Base-by-base conservation (phyloP, 768 basidiomycete genomes). In the Tylopilus cervinicoccineus region DNA sequence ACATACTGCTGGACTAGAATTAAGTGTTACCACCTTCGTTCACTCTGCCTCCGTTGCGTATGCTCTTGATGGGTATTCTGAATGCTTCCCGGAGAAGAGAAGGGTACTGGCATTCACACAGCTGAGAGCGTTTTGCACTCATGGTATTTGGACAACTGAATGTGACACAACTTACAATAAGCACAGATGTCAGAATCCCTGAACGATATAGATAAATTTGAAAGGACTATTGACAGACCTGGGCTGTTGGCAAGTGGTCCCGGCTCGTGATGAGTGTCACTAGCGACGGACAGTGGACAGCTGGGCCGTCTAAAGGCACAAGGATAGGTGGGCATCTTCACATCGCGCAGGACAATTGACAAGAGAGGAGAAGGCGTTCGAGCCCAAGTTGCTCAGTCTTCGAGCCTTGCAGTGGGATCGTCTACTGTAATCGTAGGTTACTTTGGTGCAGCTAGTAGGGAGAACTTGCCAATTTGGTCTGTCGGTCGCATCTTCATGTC, bases 21-120 rank as follows among this genome's bases (percentile, higher is more conserved):
- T n/a, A n/a, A n/a, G n/a, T n/a, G n/a, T n/a, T n/a, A n/a, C n/a
- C n/a, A n/a, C n/a, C n/a, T n/a, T n/a, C n/a, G n/a, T n/a, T n/a
- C n/a, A n/a, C n/a, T n/a, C n/a, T n/a, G n/a, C n/a, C n/a, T n/a
- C n/a, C n/a, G n/a, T n/a, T n/a, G n/a, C n/a, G n/a, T n/a, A n/a
- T n/a, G n/a, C n/a, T n/a, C n/a, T n/a, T n/a, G n/a, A n/a, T 29
- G 69, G 67, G 48, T 66, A 14, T 79, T 78, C 58, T 51, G 60
- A 37, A 54, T 57, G 1, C 69, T 81, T 1, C 67, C 72, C 4
- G 56, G 64, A 24, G 73, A 76, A 22, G 76, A 78, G 64, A 72
- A 75, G 71, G 63, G 55, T 76, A 71, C 47, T 79, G 78, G 78
- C 79, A 80, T 56, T 76, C 73, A 13, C 78, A 79, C 53, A 72